Evolutionary conservation across 805 yeast species (phyloP).

Genomic region (Myxozyma neglecta): DNA sequence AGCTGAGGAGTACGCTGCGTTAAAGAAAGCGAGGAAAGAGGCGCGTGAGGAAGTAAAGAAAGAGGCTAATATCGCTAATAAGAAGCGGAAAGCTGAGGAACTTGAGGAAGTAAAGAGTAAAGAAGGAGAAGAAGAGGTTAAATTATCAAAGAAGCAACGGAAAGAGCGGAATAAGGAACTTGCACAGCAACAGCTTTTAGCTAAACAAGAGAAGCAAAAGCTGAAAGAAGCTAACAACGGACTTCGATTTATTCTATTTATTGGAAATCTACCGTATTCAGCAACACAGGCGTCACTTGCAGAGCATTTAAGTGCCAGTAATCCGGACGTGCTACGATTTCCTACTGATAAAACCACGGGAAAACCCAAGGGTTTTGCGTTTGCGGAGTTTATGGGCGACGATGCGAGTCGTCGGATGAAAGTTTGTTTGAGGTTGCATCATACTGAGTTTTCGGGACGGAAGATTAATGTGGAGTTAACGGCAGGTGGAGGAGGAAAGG

Average conservation of each 20-base stretch:
- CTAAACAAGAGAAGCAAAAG: slow-evolving; percentile 9
- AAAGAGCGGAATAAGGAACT: slow-evolving; percentile 9
- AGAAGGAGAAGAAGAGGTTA: neutral
- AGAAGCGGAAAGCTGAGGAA: slow-evolving; percentile 10
- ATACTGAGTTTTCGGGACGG: slow-evolving; percentile 63
- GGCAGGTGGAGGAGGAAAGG: slow-evolving; percentile 91
- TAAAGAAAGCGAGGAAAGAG: slow-evolving; percentile 9
- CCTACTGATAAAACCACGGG: slow-evolving; percentile 53
- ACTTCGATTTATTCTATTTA: slow-evolving; percentile 65
- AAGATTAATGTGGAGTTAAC: slow-evolving; percentile 94
- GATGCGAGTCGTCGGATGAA: slow-evolving; percentile 81
- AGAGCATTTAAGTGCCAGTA: slow-evolving; percentile 67
- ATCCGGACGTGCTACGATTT: slow-evolving; percentile 73
- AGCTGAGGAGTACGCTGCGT: slow-evolving; percentile 5
- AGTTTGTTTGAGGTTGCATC: slow-evolving; percentile 80
- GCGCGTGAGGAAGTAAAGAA: slow-evolving; percentile 5
- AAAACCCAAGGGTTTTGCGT: slow-evolving; percentile 76
- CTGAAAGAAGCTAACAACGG: slow-evolving; percentile 4
- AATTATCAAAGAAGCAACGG: slow-evolving; percentile 18
- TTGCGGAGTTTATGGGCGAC: slow-evolving; percentile 71
- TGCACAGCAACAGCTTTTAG: neutral
- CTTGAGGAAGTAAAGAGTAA: neutral
- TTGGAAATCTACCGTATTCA: slow-evolving; percentile 85
- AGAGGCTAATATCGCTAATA: neutral
- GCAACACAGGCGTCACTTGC: slow-evolving; percentile 60